phyloP scores from a whole-genome alignment of 768 basidiomycete species.

The Boletus fagicola region DNA sequence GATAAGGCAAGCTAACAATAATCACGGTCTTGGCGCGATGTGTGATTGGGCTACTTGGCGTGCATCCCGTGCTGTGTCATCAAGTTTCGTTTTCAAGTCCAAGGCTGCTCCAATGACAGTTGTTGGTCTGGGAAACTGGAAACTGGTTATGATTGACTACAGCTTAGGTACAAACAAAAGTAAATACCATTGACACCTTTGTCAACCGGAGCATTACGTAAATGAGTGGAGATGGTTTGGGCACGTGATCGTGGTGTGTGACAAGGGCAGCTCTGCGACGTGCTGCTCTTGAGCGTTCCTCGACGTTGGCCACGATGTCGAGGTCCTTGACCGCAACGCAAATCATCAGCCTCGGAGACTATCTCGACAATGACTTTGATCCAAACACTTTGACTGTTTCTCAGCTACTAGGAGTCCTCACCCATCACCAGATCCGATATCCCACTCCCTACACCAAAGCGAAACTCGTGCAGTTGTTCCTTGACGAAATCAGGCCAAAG shows the following conservation, averaged over 20 bases:
- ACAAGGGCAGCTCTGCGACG: neutral
- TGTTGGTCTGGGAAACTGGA: neutral
- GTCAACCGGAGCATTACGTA: neutral
- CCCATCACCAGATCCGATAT: slow-evolving; percentile 72
- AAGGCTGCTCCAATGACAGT: neutral
- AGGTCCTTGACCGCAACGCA: slow-evolving; percentile 68
- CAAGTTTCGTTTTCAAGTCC: neutral
- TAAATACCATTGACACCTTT: too few relatives aligned
- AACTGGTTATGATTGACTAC: too few relatives aligned
- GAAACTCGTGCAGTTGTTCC: slow-evolving; percentile 74
- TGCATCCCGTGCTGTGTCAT: neutral
- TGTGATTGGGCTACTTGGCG: neutral
- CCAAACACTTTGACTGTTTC: slow-evolving; percentile 71
- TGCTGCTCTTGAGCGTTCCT: neutral
- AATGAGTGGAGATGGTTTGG: neutral
- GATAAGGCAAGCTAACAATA: neutral
- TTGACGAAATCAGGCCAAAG: slow-evolving; percentile 68
- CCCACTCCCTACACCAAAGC: slow-evolving; percentile 75
- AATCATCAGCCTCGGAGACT: slow-evolving; percentile 70
- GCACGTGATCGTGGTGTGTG: slow-evolving; percentile 26
- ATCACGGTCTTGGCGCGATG: slow-evolving; percentile 5
- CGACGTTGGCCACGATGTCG: slow-evolving; percentile 53
- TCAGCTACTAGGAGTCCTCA: slow-evolving; percentile 76
- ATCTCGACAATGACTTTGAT: slow-evolving; percentile 77
- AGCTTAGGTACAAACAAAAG: too few relatives aligned